Evolutionary conservation across 371 early-diverging fungal genomes (phyloP).

Genomic region (Hamiltosporidium magnivora): DNA sequence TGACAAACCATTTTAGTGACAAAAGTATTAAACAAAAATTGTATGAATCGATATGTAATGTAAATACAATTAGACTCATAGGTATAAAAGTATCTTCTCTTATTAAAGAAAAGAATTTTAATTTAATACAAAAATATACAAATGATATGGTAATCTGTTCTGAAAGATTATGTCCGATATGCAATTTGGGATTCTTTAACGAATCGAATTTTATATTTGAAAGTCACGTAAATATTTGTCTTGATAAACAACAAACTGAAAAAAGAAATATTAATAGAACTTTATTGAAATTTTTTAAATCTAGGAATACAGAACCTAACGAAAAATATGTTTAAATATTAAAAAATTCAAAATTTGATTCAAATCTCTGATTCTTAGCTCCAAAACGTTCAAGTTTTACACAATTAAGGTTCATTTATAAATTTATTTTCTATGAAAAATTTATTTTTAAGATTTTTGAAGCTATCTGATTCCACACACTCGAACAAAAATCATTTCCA

Average conservation of each 20-base stretch:
- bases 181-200: slow-evolving; percentile 11
- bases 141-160: not conserved
- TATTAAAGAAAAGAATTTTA: not conserved
- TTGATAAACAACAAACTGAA: slow-evolving; percentile 11
- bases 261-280: slow-evolving; percentile 5
- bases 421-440: too few relatives aligned
- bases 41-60: not conserved
- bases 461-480: too few relatives aligned
- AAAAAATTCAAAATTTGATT: too few relatives aligned
- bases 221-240: slow-evolving; percentile 29
- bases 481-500: too few relatives aligned
- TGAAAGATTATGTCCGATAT: slow-evolving; percentile 13
- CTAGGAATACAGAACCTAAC: too few relatives aligned
- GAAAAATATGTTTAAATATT: too few relatives aligned
- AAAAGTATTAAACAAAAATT: not conserved
- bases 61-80: slow-evolving; percentile 10
- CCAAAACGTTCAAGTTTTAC: too few relatives aligned
- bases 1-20: not conserved
- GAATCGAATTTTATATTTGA: slow-evolving; percentile 12
- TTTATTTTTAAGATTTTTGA: too few relatives aligned
- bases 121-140: not conserved
- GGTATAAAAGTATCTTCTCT: slow-evolving; percentile 22
- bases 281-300: slow-evolving; percentile 7
- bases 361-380: too few relatives aligned
- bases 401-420: too few relatives aligned